A percentile compares a stretch with the other conserved stretches of the same genome.
These are phyloP conservation scores for Phalaenopsis hybrid DNA, from an alignment of 116 monocot genomes.

Conservation along the genomic window DNA sequence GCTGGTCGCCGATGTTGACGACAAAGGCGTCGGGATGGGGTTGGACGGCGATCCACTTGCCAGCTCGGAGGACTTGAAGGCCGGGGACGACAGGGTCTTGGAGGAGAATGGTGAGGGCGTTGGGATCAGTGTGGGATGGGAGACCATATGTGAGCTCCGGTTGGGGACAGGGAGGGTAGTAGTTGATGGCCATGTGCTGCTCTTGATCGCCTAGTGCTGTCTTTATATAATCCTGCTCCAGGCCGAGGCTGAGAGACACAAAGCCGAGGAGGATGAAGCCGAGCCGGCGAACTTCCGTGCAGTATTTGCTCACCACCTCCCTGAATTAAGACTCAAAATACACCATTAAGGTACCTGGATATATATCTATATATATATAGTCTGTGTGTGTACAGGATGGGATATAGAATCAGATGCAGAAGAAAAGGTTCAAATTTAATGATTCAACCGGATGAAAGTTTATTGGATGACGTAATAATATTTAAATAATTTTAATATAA, in stretches of 20 bases:
- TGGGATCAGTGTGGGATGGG: constrained; percentile 80
- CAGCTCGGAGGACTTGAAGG: constrained; percentile 54
- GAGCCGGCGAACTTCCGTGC: constrained; percentile 45
- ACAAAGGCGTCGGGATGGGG: constrained; percentile 62
- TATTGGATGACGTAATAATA: too few relatives aligned
- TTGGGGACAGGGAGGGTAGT: constrained; percentile 69
- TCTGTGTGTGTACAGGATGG: too few relatives aligned
- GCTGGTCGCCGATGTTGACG: constrained; percentile 74
- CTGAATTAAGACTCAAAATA: constrained; percentile 12
- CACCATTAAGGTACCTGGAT: too few relatives aligned
- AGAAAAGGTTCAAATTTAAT: too few relatives aligned
- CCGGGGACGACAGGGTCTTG: constrained; percentile 58
- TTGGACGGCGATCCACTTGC: constrained; percentile 52
- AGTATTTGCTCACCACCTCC: constrained; percentile 63
- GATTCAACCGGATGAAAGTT: too few relatives aligned
- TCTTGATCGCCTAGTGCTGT: constrained; percentile 59
- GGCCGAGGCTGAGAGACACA: constrained; percentile 68
- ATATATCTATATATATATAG: too few relatives aligned
- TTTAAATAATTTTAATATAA: too few relatives aligned
- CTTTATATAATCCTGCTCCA: constrained; percentile 54
- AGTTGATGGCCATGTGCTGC: constrained; percentile 91
- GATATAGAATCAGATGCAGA: too few relatives aligned
- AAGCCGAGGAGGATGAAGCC: constrained; percentile 43
- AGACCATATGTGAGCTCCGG: constrained; percentile 81
- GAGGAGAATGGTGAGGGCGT: constrained; percentile 76